phyloP scores from a whole-genome alignment of 768 basidiomycete genomes.

The Kwoniella pini region DNA sequence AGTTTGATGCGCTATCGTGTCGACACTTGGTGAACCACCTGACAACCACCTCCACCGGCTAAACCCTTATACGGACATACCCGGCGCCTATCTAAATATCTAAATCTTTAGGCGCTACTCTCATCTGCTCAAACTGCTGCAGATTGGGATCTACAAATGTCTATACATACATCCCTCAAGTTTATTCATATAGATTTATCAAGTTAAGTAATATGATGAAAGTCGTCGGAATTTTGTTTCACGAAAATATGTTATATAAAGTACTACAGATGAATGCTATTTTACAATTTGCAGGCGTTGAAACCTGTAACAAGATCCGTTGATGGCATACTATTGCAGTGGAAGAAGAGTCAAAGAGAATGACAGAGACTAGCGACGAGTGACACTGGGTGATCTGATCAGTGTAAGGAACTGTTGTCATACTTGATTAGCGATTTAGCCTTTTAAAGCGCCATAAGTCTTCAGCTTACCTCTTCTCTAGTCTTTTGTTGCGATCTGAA shows the following conservation, averaged over 20 bases:
- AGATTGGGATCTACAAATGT: not conserved
- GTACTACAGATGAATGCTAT: slow-evolving; percentile 15
- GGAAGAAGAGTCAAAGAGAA: not conserved
- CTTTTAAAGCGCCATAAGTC: not conserved
- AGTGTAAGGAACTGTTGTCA: slow-evolving; percentile 49
- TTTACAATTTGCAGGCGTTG: not conserved
- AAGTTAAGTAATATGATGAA: not conserved
- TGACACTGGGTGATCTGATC: slow-evolving; percentile 49
- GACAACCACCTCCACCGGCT: not conserved
- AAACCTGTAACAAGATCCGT: not conserved
- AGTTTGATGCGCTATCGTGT: too few relatives aligned
- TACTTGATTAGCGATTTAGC: not conserved
- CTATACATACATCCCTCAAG: slow-evolving; percentile 5
- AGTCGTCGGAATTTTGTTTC: not conserved
- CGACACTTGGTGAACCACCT: too few relatives aligned
- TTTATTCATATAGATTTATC: not conserved
- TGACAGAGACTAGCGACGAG: slow-evolving; percentile 12
- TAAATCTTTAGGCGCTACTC: not conserved
- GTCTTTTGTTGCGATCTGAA: slow-evolving; percentile 99
- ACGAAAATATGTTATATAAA: not conserved
- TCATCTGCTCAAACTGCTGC: not conserved
- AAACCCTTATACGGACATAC: not conserved
- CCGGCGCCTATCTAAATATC: slow-evolving; percentile 1
- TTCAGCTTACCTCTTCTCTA: slow-evolving; percentile 67
- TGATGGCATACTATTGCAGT: not conserved